phyloP scores from a whole-genome alignment of 164 flowering plant species.

The Sextonia rubra region DNA sequence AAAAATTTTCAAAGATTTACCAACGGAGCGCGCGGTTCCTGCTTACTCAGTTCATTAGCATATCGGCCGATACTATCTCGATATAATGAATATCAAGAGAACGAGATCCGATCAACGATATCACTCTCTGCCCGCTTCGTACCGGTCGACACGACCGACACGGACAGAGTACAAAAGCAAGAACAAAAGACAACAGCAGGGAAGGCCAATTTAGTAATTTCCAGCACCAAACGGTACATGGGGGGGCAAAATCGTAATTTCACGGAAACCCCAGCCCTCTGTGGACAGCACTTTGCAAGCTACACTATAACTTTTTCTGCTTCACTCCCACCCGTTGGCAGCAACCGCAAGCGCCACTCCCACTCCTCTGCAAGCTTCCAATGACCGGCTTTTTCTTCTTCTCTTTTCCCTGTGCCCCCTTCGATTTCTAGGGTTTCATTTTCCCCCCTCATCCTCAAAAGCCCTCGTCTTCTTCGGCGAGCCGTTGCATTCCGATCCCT shows the following conservation, averaged over 20 bases:
- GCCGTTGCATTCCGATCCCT: too few species aligned
- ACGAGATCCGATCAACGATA: too few species aligned
- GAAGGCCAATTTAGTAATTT: background rate
- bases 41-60: too few species aligned
- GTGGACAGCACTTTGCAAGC: background rate
- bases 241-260: background rate
- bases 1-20: too few species aligned
- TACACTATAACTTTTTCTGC: background rate
- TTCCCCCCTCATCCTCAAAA: background rate
- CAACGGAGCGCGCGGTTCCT: too few species aligned
- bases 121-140: too few species aligned
- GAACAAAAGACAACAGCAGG: too few species aligned
- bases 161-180: too few species aligned
- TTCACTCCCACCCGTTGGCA: background rate
- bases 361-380: background rate
- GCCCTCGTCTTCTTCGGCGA: background rate
- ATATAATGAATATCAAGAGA: too few species aligned
- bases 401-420: background rate
- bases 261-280: background rate
- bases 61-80: too few species aligned
- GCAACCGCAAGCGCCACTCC: too few species aligned
- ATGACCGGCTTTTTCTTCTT: background rate
- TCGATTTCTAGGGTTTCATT: background rate
- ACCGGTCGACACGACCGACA: too few species aligned
- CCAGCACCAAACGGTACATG: background rate